Evolutionary conservation across 768 basidiomycete species (phyloP).

Genomic region (Lactarius sp.): DNA sequence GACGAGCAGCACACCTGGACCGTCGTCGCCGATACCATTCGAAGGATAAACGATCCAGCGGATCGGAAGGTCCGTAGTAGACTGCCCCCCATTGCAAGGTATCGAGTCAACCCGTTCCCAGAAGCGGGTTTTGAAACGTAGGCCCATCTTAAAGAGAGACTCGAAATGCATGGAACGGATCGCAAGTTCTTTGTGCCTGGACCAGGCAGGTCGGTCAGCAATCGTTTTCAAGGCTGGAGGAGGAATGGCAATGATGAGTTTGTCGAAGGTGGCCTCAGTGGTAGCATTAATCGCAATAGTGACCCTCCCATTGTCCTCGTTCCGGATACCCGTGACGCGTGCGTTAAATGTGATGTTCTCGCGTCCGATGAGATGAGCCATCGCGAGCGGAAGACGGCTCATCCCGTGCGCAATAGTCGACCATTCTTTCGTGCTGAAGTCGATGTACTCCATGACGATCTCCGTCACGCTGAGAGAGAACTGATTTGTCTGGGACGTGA

Average conservation of each 20-base stretch:
- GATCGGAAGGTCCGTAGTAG: constrained; percentile 25
- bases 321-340: constrained; percentile 23
- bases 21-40: constrained; percentile 22
- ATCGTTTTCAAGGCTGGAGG: constrained; percentile 29
- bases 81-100: constrained; percentile 22
- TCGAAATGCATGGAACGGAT: constrained; percentile 29
- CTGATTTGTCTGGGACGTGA: constrained; percentile 28
- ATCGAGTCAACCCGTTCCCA: constrained; percentile 20
- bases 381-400: constrained; percentile 27
- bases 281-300: constrained; percentile 10
- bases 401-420: constrained; percentile 27
- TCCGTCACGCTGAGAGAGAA: constrained; percentile 29
- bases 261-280: constrained; percentile 24
- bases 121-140: constrained; percentile 27
- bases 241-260: constrained; percentile 27
- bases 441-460: constrained; percentile 29
- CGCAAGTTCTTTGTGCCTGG: constrained; percentile 24
- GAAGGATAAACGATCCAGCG: constrained; percentile 25
- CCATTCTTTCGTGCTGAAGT: constrained; percentile 28
- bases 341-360: constrained; percentile 27
- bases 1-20: constrained; percentile 30
- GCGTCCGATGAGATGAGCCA: constrained; percentile 26
- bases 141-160: constrained; percentile 28
- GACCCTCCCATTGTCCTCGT: constrained; percentile 20
- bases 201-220: constrained; percentile 27